Evolutionary conservation across 768 basidiomycete genomes (phyloP).

Genomic region (Agrocybe chaxingu): DNA sequence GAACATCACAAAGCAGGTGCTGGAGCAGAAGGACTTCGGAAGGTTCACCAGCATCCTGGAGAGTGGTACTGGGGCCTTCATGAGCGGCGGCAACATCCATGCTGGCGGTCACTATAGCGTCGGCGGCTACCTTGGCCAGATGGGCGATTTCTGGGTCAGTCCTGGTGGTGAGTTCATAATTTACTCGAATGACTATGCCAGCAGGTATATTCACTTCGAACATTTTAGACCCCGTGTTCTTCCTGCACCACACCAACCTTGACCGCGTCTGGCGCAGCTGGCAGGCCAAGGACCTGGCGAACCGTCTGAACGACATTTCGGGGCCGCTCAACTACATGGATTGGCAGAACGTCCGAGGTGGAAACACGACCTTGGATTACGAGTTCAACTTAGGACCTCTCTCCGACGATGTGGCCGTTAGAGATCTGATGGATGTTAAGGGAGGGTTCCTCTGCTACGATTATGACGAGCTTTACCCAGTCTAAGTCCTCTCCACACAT

Average conservation of each 20-base stretch:
- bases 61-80: constrained; percentile 7
- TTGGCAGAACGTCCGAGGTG: constrained; percentile 13
- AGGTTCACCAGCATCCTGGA: constrained; percentile 14
- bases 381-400: constrained; percentile 17
- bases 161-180: constrained; percentile 3
- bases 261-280: constrained; percentile 38
- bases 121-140: constrained; percentile 2
- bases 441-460: constrained; percentile 18
- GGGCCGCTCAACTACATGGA: constrained; percentile 18
- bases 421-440: constrained; percentile 21
- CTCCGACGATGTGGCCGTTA: constrained; percentile 17
- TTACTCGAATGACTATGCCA: background rate
- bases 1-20: constrained; percentile 8
- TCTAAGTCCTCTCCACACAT: no score
- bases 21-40: constrained; percentile 16
- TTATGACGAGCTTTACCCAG: constrained; percentile 11
- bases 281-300: constrained; percentile 20
- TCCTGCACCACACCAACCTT: constrained; percentile 36
- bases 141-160: constrained; percentile 6
- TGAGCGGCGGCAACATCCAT: constrained; percentile 1
- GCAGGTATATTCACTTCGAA: background rate
- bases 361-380: constrained; percentile 21
- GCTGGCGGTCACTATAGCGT: constrained; percentile 4
- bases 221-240: constrained; percentile 34
- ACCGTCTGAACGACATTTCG: constrained; percentile 20